Conservation (phyloP, 306 rosid species). For the Gillenia trifoliata region DNA sequence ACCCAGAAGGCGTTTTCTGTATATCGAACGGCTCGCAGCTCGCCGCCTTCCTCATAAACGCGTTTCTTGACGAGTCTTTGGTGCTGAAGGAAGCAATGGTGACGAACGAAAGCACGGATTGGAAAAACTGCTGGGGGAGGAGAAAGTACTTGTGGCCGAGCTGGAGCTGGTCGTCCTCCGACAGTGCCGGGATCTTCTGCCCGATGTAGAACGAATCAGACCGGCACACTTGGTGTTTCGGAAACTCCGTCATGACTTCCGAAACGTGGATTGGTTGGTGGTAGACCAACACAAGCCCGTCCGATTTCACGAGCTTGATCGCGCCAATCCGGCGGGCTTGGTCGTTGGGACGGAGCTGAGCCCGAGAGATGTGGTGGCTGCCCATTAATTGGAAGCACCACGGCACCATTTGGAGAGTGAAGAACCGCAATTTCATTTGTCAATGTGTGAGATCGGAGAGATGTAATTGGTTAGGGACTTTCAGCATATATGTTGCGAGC, state of each 20-base stretch:
- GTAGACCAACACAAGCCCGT: constrained; percentile 29
- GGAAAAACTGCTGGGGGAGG: constrained; percentile 32
- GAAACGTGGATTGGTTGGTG: constrained; percentile 22
- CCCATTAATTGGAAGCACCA: constrained; percentile 24
- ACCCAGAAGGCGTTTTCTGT: constrained; percentile 30
- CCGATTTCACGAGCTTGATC: constrained; percentile 30
- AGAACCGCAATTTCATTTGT: constrained; percentile 8
- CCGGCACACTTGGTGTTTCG: constrained; percentile 32
- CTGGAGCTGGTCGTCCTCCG: constrained; percentile 29
- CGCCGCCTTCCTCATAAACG: constrained; percentile 25
- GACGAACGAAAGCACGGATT: constrained; percentile 37
- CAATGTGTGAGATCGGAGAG: not conserved
- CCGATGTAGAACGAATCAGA: constrained; percentile 42
- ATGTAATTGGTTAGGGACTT: not conserved
- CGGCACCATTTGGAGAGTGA: constrained; percentile 15
- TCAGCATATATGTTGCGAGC: not conserved
- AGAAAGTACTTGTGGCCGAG: constrained; percentile 41
- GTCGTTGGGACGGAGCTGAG: not conserved
- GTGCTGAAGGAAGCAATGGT: constrained; percentile 29
- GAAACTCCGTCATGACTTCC: constrained; percentile 22
- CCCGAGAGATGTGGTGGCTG: not conserved
- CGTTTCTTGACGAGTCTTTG: not conserved
- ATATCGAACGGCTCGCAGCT: constrained; percentile 28
- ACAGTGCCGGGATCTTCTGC: constrained; percentile 39
- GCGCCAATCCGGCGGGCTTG: not conserved